Evolutionary conservation across 495 filamentous ascomycete genomes (phyloP).

Genomic region (Xylaria flabelliformis): DNA sequence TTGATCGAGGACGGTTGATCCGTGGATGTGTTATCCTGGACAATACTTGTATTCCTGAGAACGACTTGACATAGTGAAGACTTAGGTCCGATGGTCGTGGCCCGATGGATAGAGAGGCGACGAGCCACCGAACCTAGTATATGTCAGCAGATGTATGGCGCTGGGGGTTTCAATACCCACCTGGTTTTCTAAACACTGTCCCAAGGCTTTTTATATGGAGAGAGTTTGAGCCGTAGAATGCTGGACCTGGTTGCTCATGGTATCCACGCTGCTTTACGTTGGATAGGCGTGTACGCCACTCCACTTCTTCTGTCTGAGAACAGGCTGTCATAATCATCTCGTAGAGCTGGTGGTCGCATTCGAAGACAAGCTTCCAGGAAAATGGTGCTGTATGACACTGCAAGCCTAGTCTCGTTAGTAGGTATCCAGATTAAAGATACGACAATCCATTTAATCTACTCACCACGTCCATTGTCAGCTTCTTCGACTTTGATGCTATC

Average conservation of each 20-base stretch:
- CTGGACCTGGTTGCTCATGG: slow-evolving; percentile 53
- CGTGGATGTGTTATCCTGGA: slow-evolving; percentile 57
- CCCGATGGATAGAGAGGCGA: slow-evolving; percentile 80
- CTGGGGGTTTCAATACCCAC: slow-evolving; percentile 36
- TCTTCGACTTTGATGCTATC: slow-evolving; percentile 75
- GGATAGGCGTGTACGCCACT: slow-evolving; percentile 70
- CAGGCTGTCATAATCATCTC: slow-evolving; percentile 91
- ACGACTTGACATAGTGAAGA: slow-evolving; percentile 74
- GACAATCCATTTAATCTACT: slow-evolving; percentile 23
- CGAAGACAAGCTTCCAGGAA: slow-evolving; percentile 94
- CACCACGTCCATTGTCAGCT: slow-evolving; percentile 84
- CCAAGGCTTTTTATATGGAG: slow-evolving; percentile 78
- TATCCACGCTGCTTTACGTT: slow-evolving; percentile 49
- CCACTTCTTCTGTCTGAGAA: slow-evolving; percentile 76
- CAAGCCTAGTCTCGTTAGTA: slow-evolving; percentile 62
- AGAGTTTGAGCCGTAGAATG: slow-evolving; percentile 63
- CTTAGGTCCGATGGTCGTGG: slow-evolving; percentile 69
- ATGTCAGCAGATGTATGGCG: slow-evolving; percentile 23
- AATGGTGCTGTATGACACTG: slow-evolving; percentile 84
- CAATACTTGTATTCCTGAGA: slow-evolving; percentile 84
- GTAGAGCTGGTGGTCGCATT: slow-evolving; percentile 74
- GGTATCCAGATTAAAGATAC: neutral
- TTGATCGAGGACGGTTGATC: slow-evolving; percentile 58
- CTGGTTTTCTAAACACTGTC: slow-evolving; percentile 71
- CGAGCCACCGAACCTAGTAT: slow-evolving; percentile 68